Evolutionary conservation across 352 stramenopile genomes (phyloP).

Genomic region (Poterioochromonas sp.): DNA sequence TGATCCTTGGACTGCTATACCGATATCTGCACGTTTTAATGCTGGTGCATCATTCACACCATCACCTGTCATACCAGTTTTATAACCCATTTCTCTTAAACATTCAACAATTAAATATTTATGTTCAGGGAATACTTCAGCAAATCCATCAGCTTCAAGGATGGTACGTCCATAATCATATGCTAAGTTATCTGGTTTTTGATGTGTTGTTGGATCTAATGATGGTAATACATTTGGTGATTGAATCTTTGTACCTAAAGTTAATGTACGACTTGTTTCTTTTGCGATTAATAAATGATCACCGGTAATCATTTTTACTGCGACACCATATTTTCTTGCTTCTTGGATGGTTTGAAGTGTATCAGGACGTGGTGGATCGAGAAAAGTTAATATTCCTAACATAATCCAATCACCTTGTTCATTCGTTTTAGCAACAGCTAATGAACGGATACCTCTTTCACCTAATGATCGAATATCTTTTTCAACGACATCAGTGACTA

Average conservation of each 20-base stretch:
- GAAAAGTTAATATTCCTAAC: conserved; percentile 86
- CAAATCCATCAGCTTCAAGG: conserved; percentile 34
- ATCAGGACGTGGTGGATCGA: conserved; percentile 87
- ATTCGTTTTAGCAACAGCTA: conserved; percentile 67
- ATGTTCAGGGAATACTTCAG: conserved; percentile 53
- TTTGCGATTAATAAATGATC: conserved; percentile 84
- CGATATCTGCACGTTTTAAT: conserved; percentile 83
- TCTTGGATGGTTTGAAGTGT: conserved; percentile 81
- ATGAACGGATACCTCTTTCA: conserved; percentile 67
- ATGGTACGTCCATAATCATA: background rate
- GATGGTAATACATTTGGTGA: conserved; percentile 51
- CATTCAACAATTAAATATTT: conserved; percentile 58
- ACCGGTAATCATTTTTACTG: conserved; percentile 93
- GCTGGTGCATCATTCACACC: conserved; percentile 91
- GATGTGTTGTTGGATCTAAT: conserved; percentile 34
- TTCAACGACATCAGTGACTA: conserved; percentile 51
- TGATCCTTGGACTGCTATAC: conserved; percentile 77
- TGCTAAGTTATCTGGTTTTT: conserved; percentile 35
- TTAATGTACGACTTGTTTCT: conserved; percentile 77
- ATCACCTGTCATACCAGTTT: conserved; percentile 77
- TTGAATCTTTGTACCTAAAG: conserved; percentile 54
- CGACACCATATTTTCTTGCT: conserved; percentile 74
- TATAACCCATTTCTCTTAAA: conserved; percentile 55
- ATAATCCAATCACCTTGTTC: conserved; percentile 72
- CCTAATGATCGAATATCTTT: conserved; percentile 73